These are phyloP conservation scores for Meira nashicola DNA, from an alignment of 1,284 basidiomycete genomes.

Conservation along the genomic window DNA sequence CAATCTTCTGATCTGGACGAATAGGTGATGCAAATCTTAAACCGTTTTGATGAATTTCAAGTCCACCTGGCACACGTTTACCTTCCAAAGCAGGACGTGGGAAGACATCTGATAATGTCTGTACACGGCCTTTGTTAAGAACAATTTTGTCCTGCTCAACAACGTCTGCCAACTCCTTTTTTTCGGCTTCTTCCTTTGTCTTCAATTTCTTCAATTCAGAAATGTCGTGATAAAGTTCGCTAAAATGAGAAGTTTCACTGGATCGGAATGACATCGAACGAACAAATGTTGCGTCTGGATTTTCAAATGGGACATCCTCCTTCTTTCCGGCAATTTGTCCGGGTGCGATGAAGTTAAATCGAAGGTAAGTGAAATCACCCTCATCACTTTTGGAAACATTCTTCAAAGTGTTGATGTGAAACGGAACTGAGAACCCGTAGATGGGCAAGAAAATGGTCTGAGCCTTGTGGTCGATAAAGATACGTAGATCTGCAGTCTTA, in stretches of 20 bases:
- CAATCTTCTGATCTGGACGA: constrained; percentile 48
- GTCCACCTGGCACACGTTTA: constrained; percentile 82
- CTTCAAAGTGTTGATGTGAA: constrained; percentile 98
- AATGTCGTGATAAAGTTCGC: constrained; percentile 83
- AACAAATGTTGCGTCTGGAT: constrained; percentile 93
- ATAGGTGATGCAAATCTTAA: constrained; percentile 79
- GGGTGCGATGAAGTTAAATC: constrained; percentile 98
- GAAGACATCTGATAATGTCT: constrained; percentile 77
- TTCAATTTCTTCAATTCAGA: constrained; percentile 93
- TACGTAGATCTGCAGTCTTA: constrained; percentile 54
- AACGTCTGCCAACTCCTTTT: constrained; percentile 96
- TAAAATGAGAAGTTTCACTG: constrained; percentile 79
- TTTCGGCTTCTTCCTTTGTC: constrained; percentile 93
- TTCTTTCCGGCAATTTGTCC: constrained; percentile 97
- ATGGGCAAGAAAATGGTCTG: constrained; percentile 87
- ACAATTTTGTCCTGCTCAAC: constrained; percentile 76
- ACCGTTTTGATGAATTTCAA: constrained; percentile 97
- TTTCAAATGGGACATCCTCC: constrained; percentile 98
- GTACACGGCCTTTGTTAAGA: constrained; percentile 39
- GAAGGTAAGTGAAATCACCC: constrained; percentile 85
- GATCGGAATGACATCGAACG: constrained; percentile 92
- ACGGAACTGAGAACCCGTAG: constrained; percentile 90
- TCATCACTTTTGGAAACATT: constrained; percentile 97
- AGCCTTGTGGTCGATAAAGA: constrained; percentile 83
- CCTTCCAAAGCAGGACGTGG: constrained; percentile 88